Base-by-base conservation (phyloP, 768 basidiomycete species). In the Clitopilus passeckerianus region DNA sequence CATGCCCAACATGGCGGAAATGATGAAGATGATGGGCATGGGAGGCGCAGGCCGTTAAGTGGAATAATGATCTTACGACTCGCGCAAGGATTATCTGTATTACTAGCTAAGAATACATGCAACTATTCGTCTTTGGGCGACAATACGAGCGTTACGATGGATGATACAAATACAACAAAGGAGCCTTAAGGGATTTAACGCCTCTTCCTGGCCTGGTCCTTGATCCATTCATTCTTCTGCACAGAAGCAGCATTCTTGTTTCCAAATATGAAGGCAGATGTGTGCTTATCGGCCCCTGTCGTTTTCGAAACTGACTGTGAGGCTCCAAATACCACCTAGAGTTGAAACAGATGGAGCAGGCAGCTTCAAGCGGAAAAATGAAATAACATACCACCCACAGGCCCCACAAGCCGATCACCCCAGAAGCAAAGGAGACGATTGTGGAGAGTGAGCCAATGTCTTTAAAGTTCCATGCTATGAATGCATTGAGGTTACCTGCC, bases 11-110 rank as follows among this genome's bases (percentile, higher is more conserved):
- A 85, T 91, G 80, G 80, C 75, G 20, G 90, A 92, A 63, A 88
- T 92, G 87, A 77, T 91, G 70, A 91, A 91, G 75, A 89, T 91
- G 90, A 90, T 91, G 90, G 88, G 89, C 7, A 89, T 89, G 87
- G 87, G 87, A 59, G 81, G 83, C 59, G 67, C 66, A 58, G 71
- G 71, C 56, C 68, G 71, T 52, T 76, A 61, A 68, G 54, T 61
- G 10, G n/a, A 3, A 41, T 41, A 14, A 41, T 41, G 10, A 5
- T 41, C n/a, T 5, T 41, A 41, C 14, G 37, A 41, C 3, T 30
- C 27, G 27, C 27, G 27, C 27, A 4, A n/a, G 27, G 37, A 41
- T 14, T 4, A 41, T 41, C 37, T 41, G 37, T 41, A 41, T 41
- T n/a, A 41, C 37, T 41, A 41, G 37, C 10, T 15, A 14, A n/a